These are phyloP conservation scores for Saturnispora hagleri DNA, from an alignment of 805 yeast species.

Conservation along the genomic window DNA sequence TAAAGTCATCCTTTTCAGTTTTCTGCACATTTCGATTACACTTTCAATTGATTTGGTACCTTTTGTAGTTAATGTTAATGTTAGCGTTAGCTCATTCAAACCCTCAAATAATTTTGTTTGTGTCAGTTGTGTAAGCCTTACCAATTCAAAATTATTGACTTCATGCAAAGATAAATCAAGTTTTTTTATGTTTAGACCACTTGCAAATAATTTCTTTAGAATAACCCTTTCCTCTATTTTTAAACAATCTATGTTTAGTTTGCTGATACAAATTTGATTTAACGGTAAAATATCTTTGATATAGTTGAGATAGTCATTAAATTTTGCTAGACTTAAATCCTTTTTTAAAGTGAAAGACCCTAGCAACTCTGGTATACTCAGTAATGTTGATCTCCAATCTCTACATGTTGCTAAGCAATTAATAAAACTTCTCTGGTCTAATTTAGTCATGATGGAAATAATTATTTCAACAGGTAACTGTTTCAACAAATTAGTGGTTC, in stretches of 20 bases:
- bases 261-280: constrained; percentile 1
- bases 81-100: not conserved
- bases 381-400: constrained; percentile 10
- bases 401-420: constrained; percentile 9
- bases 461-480: constrained; percentile 10
- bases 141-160: constrained; percentile 4
- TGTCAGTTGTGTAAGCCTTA: constrained; percentile 4
- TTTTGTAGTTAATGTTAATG: constrained; percentile 1
- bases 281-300: constrained; percentile 9
- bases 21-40: constrained; percentile 4
- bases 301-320: constrained; percentile 5
- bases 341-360: constrained; percentile 4
- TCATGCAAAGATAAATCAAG: not conserved
- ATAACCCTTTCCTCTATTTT: not conserved
- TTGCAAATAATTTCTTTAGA: constrained; percentile 4
- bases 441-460: constrained; percentile 2
- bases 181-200: constrained; percentile 5
- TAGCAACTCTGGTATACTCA: constrained; percentile 9
- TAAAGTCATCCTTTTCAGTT: not conserved
- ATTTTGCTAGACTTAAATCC: constrained; percentile 1
- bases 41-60: constrained; percentile 9
- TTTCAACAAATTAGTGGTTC: constrained; percentile 5
- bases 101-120: constrained; percentile 4
- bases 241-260: not conserved
- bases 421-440: constrained; percentile 4